These are phyloP conservation scores for Leishmania turanica DNA, from an alignment of 208 protist species.

Conservation along the genomic window DNA sequence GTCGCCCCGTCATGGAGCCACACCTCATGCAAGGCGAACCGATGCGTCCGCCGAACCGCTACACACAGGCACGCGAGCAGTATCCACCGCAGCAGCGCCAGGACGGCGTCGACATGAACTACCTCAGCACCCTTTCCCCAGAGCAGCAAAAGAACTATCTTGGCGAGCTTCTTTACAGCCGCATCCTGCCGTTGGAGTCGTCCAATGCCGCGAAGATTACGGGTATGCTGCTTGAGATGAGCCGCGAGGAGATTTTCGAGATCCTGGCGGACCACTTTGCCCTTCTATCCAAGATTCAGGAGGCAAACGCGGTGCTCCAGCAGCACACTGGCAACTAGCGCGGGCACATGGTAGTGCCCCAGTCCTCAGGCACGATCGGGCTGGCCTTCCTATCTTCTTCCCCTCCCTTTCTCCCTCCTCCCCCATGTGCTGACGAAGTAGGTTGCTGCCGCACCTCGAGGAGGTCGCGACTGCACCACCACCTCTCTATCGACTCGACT, in stretches of 20 bases:
- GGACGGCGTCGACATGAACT: conserved; percentile 34
- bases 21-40: conserved; percentile 28
- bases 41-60: conserved; percentile 35
- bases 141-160: conserved; percentile 83
- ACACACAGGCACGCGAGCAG: conserved; percentile 27
- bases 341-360: not conserved
- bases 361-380: not conserved
- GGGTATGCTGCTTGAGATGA: conserved; percentile 83
- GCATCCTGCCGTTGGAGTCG: conserved; percentile 48
- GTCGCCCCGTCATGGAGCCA: conserved; percentile 30
- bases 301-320: conserved; percentile 64
- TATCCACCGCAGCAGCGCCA: conserved; percentile 3
- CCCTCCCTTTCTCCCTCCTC: not conserved
- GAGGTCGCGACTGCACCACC: not conserved
- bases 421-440: not conserved
- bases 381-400: not conserved
- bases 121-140: conserved; percentile 52
- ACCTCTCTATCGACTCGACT: not conserved
- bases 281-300: conserved; percentile 61
- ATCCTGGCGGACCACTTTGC: conserved; percentile 44
- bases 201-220: conserved; percentile 75
- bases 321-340: conserved; percentile 39
- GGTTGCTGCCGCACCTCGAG: not conserved
- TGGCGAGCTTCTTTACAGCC: conserved; percentile 66
- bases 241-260: conserved; percentile 69